Conservation (phyloP, 164 flowering plant species). For the Chimonanthus praecox region DNA sequence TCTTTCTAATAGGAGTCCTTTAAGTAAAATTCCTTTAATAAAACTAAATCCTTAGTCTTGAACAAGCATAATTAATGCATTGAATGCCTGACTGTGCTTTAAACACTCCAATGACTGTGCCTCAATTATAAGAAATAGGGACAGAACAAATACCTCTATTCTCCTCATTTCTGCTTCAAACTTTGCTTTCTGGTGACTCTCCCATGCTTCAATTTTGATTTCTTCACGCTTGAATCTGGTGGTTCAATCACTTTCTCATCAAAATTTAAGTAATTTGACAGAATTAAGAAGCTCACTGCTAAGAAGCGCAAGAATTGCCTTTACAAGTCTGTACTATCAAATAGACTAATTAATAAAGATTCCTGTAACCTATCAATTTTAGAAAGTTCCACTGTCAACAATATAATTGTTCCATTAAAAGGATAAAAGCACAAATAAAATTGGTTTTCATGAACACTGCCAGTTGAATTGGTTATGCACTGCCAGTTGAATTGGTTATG, state of each 20-base stretch:
- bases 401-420: too few relatives aligned
- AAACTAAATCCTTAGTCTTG: background rate
- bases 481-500: background rate
- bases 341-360: background rate
- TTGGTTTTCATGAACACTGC: background rate
- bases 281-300: background rate
- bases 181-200: conserved; percentile 68
- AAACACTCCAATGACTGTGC: background rate
- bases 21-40: too few relatives aligned
- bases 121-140: background rate
- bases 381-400: too few relatives aligned
- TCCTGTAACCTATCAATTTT: background rate
- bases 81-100: background rate
- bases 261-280: conserved; percentile 3
- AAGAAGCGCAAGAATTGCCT: background rate
- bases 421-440: background rate
- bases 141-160: conserved; percentile 51
- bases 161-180: conserved; percentile 75
- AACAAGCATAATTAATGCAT: background rate
- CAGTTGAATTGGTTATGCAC: background rate
- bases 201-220: conserved; percentile 89
- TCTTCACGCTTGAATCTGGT: conserved; percentile 76
- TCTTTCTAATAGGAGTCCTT: too few relatives aligned
- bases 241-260: conserved; percentile 3
- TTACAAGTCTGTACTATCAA: background rate